Base-by-base conservation (phyloP, 2,329 filamentous ascomycete species). In the Trichocomaceae sp. region DNA sequence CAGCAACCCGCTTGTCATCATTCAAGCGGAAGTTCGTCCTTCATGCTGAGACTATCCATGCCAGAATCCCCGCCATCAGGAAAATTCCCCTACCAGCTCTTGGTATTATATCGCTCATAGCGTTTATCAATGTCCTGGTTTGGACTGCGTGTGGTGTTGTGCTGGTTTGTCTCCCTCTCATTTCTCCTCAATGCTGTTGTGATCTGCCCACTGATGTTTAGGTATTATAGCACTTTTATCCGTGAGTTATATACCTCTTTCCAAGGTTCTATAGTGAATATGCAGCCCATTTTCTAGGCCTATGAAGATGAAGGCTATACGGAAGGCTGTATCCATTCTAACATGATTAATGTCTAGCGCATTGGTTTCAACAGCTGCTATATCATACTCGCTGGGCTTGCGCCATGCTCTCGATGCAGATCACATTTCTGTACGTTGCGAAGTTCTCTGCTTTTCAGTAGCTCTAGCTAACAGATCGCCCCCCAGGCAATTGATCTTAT, bases 321-420 rank as follows among this genome's bases (percentile, higher is more conserved):
- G 3, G 26, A 29, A 20, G 19, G 2, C 29, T 7, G 29, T 19
- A 29, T 44, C 19, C 41, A 7, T 50, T 35, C 29, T 50, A 26
- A 55, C 61, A 4, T 53, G 57, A 6, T 57, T 39, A 13, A 55
- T 57, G 37, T 57, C 66, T 57, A 81, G 78, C 0, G 74, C 78
- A 0, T 80, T 96, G 59, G 83, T 91, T 49, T 87, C 87, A 1
- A 86, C 90, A 2, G 89, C 90, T 1, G 84, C 91, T 1, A 81
- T 97, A 0, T 85, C 91, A 23, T 97, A 95, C 70, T 89, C 89
- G 0, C 81, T 97, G 10, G 92, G 92, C 2, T 80, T 97, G 12
- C 86, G 92, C 42, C 92, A 97, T 76, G 92, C 92, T n/a, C 83
- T 97, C 45, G 93, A 97, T 66, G 93, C 92, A n/a, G 92, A 97